Percentiles rank a stretch among this genome's conserved stretches.
phyloP scores from a whole-genome alignment of 2,329 filamentous ascomycete species.

The Seiridium cupressi region DNA sequence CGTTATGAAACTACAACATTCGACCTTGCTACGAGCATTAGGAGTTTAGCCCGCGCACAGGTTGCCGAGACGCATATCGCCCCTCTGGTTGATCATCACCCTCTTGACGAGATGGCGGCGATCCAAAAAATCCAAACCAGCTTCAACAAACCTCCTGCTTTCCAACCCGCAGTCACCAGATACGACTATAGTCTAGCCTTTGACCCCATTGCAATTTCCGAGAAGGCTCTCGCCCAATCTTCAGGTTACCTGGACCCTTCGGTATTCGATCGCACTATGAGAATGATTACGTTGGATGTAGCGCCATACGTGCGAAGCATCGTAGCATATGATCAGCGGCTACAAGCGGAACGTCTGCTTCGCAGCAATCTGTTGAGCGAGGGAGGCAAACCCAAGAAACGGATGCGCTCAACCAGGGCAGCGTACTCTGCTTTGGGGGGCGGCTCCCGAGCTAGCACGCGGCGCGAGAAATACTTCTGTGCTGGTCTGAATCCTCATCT shows the following conservation, averaged over 20 bases:
- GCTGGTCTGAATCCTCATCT: constrained; percentile 55
- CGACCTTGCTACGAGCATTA: constrained; percentile 31
- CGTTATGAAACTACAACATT: constrained; percentile 29
- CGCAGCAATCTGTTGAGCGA: constrained; percentile 63
- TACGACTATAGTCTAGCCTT: constrained; percentile 58
- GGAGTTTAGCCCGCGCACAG: constrained; percentile 26
- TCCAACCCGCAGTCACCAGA: constrained; percentile 35
- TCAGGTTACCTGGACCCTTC: constrained; percentile 60
- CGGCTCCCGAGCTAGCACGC: constrained; percentile 62
- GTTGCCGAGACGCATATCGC: constrained; percentile 6
- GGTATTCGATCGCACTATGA: constrained; percentile 71
- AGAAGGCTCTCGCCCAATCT: constrained; percentile 34
- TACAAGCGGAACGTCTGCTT: constrained; percentile 66
- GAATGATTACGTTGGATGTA: constrained; percentile 69
- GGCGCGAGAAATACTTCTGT: constrained; percentile 72
- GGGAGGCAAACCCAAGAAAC: constrained; percentile 53
- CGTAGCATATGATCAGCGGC: constrained; percentile 68
- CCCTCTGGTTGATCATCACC: background rate
- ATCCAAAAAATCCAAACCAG: constrained; percentile 33
- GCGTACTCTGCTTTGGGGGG: constrained; percentile 78
- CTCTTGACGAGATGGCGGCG: constrained; percentile 18
- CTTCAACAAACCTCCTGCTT: constrained; percentile 24
- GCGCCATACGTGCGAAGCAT: constrained; percentile 91
- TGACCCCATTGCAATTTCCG: constrained; percentile 55
- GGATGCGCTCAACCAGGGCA: constrained; percentile 69